phyloP scores from a whole-genome alignment of 1,139 yeast species.

The Suhomyces taliae region DNA sequence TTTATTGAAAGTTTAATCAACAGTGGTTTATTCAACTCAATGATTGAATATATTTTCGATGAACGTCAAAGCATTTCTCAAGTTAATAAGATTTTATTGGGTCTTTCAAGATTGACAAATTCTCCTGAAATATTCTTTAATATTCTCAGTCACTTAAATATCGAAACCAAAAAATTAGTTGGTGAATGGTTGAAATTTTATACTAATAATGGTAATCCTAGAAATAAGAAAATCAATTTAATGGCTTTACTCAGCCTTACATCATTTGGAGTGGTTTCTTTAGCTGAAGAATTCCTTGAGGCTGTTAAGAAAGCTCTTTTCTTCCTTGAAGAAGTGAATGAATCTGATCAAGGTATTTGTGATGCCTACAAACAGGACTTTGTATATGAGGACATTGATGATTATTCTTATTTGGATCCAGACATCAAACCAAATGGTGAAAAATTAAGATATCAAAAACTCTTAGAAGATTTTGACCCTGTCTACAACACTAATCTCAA shows the following conservation, averaged over 20 bases:
- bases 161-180: slow-evolving; percentile 27
- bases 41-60: slow-evolving; percentile 49
- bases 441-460: slow-evolving; percentile 49
- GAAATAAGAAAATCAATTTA: slow-evolving; percentile 61
- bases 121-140: slow-evolving; percentile 45
- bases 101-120: slow-evolving; percentile 55
- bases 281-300: slow-evolving; percentile 26
- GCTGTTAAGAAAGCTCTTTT: slow-evolving; percentile 56
- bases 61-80: slow-evolving; percentile 50
- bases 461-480: slow-evolving; percentile 53
- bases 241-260: slow-evolving; percentile 56
- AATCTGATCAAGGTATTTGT: slow-evolving; percentile 57
- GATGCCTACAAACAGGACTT: slow-evolving; percentile 62
- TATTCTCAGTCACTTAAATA: slow-evolving; percentile 32
- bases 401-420: slow-evolving; percentile 47
- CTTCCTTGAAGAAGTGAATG: slow-evolving; percentile 74
- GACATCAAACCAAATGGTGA: slow-evolving; percentile 57
- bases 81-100: slow-evolving; percentile 51
- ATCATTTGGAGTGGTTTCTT: slow-evolving; percentile 29
- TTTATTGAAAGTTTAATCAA: slow-evolving; percentile 40
- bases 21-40: slow-evolving; percentile 48
- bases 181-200: slow-evolving; percentile 37
- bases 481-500: slow-evolving; percentile 54
- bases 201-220: slow-evolving; percentile 64
- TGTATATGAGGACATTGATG: slow-evolving; percentile 52